phyloP scores from a whole-genome alignment of 768 basidiomycete species.

The Tephrocybe sp. region DNA sequence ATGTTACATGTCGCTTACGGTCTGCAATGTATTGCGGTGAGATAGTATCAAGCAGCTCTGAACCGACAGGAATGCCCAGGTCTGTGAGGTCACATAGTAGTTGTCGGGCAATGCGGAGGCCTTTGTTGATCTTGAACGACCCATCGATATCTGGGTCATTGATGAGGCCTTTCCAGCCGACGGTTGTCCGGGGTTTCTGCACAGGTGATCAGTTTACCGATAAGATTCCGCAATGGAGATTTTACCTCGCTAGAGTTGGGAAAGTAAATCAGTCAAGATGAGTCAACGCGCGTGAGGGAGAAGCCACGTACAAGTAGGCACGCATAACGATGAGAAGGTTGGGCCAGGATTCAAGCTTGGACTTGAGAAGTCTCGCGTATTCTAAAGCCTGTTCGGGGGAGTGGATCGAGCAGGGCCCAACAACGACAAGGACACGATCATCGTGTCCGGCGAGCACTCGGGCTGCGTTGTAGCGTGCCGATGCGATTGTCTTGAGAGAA shows the following conservation, averaged over 20 bases:
- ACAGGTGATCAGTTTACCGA: slow-evolving; percentile 12
- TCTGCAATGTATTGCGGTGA: slow-evolving; percentile 84
- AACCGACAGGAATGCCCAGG: slow-evolving; percentile 90
- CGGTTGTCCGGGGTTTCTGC: slow-evolving; percentile 95
- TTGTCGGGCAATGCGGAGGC: slow-evolving; percentile 83
- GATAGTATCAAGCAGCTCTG: slow-evolving; percentile 83
- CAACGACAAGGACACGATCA: slow-evolving; percentile 84
- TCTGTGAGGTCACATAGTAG: slow-evolving; percentile 90
- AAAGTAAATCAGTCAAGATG: slow-evolving; percentile 1
- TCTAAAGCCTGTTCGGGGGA: slow-evolving; percentile 81
- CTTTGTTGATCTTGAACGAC: slow-evolving; percentile 96
- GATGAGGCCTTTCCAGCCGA: slow-evolving; percentile 96
- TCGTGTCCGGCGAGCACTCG: slow-evolving; percentile 82
- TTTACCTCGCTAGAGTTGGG: slow-evolving; percentile 33
- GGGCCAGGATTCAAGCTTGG: slow-evolving; percentile 62
- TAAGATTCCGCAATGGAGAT: neutral
- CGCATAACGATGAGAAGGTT: slow-evolving; percentile 95
- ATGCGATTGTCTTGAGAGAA: slow-evolving; percentile 75
- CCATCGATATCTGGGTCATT: slow-evolving; percentile 96
- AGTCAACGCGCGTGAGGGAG: slow-evolving; percentile 5
- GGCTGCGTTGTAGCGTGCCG: slow-evolving; percentile 77
- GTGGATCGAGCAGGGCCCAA: slow-evolving; percentile 97
- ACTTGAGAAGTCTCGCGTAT: slow-evolving; percentile 74
- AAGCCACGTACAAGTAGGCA: slow-evolving; percentile 84
- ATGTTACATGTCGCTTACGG: slow-evolving; percentile 36